Base-by-base conservation (phyloP, 345 rosid species). In the Erodium maritimum region DNA sequence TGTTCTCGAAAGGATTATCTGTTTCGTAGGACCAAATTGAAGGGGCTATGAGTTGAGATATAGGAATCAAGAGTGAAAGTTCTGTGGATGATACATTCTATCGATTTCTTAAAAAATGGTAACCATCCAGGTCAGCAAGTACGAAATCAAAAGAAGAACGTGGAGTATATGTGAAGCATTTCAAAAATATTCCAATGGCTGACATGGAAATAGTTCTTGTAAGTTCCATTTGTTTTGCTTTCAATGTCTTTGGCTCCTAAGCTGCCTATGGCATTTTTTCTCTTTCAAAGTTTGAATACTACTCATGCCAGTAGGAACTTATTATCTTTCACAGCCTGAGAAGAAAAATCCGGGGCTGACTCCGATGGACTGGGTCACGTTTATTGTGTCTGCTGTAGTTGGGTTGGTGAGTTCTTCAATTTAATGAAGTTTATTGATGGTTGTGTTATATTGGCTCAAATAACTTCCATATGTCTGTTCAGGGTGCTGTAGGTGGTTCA, bases 171-270 rank as follows among this genome's bases (percentile, higher is more conserved):
- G 88, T 89, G 55, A 93, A 93, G 67, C 99, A 93, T 85, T 93
- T 93, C 84, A 93, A 82, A 73, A 87, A 85, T 69, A 93, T 93
- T 60, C 99, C 99, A 52, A 93, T 93, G 99, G 99, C 99, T 20
- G 99, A 93, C 77, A 64, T 87, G 91, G 99, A 93, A 69, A 87
- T 93, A 65, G 99, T 93, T 66, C 99, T 93, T 63, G 99, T 93
- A 76, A 82, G 86, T 73, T 61, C 55, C 21, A 55, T 48, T 3
- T 6, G 37, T 29, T 29, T 17, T 22, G 21, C 18, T 56, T 23
- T 52, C 55, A 13, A 9, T 60, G 1, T 52, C 21, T 25, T 56
- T 19, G 29, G 21, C 33, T 22, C 37, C 14, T 45, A 34, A 51
- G 17, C 5, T 59, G 25, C 5, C 18, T 22, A 42, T 42, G 14